Percentiles rank a stretch among this genome's conserved stretches.
Evolutionary conservation across 352 stramenopile genomes (phyloP).

Genomic region (Aphanomyces astaci): DNA sequence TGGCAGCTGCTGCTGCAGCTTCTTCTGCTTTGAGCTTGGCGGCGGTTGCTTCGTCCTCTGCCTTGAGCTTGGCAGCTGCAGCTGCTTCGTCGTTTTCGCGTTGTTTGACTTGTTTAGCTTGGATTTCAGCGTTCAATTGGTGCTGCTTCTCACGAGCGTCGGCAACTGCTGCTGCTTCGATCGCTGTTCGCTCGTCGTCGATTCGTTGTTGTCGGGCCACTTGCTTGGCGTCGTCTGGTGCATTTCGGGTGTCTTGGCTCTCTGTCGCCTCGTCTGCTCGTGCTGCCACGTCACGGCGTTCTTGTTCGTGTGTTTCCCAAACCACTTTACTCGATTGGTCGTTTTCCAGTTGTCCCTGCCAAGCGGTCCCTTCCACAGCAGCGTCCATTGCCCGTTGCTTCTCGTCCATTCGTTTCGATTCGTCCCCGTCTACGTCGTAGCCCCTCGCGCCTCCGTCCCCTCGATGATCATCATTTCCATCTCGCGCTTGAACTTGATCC

Average conservation of each 20-base stretch:
- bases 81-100: not conserved
- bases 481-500: not conserved
- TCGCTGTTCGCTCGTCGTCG: too few relatives aligned
- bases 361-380: not conserved
- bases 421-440: too few relatives aligned
- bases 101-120: not conserved
- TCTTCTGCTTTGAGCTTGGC: not conserved
- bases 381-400: not conserved
- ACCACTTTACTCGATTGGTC: not conserved
- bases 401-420: not conserved
- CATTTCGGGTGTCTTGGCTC: too few relatives aligned
- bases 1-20: not conserved
- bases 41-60: not conserved
- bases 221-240: too few relatives aligned
- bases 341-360: not conserved
- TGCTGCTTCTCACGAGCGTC: too few relatives aligned
- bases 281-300: not conserved
- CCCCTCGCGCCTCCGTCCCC: too few relatives aligned
- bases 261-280: not conserved
- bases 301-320: not conserved
- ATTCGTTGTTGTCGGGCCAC: too few relatives aligned
- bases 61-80: not conserved
- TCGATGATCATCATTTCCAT: not conserved
- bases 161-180: too few relatives aligned
- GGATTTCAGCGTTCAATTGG: too few relatives aligned